phyloP scores from a whole-genome alignment of 495 filamentous ascomycete genomes.

The Apodospora peruviana region DNA sequence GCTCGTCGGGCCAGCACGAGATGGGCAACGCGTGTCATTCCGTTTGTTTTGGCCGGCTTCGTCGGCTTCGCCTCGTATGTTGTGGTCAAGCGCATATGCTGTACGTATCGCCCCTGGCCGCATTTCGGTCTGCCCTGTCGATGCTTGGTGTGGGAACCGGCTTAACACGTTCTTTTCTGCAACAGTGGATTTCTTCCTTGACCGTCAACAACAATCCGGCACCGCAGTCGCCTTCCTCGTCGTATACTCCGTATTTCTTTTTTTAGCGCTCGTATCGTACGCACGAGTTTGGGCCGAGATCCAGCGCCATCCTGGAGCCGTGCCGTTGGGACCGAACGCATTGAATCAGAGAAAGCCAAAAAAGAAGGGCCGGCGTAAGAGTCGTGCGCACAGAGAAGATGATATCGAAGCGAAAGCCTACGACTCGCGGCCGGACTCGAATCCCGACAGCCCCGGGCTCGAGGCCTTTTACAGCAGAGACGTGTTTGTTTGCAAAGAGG shows the following conservation, averaged over 20 bases:
- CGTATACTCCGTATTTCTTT: conserved; percentile 64
- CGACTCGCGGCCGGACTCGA: conserved; percentile 25
- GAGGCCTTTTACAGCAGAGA: conserved; percentile 69
- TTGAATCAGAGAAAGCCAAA: conserved; percentile 7
- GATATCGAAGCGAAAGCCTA: conserved; percentile 40
- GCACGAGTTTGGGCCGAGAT: conserved; percentile 61
- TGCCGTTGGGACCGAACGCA: conserved; percentile 51
- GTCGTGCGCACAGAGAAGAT: conserved; percentile 3
- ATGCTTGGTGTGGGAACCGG: not conserved
- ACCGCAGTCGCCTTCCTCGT: conserved; percentile 63
- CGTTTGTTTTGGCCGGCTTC: conserved; percentile 30
- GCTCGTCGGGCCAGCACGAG: conserved; percentile 33
- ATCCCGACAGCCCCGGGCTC: conserved; percentile 42
- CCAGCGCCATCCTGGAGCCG: conserved; percentile 60
- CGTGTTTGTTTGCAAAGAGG: conserved; percentile 72
- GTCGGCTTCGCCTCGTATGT: conserved; percentile 36
- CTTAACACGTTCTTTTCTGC: not conserved
- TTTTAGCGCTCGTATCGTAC: conserved; percentile 62
- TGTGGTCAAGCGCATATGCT: conserved; percentile 35
- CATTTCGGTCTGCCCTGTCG: not conserved
- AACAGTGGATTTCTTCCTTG: conserved; percentile 60
- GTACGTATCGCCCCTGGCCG: conserved; percentile 20
- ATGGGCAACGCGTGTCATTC: conserved; percentile 40
- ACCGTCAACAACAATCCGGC: conserved; percentile 42
- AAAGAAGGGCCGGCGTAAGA: conserved; percentile 16